Evolutionary conservation across 352 stramenopile species (phyloP).

Genomic region (Phytophthora multivora): DNA sequence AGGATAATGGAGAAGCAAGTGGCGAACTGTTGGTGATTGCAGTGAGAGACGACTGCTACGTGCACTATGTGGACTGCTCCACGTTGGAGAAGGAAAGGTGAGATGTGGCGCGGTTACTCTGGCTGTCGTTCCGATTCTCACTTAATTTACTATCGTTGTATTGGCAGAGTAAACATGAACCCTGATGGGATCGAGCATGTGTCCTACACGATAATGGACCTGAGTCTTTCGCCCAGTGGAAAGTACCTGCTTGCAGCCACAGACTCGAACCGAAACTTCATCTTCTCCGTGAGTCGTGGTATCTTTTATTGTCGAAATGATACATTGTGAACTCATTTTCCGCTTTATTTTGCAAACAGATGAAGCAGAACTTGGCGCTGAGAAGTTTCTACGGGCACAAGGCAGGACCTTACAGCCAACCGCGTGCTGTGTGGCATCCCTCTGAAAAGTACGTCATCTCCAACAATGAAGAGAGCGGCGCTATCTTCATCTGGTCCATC

Average conservation of each 20-base stretch:
- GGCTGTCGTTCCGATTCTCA: neutral
- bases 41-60: slow-evolving; percentile 83
- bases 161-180: slow-evolving; percentile 84
- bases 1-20: neutral
- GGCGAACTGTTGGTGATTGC: slow-evolving; percentile 63
- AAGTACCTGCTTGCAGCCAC: slow-evolving; percentile 85
- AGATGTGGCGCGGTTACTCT: neutral
- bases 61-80: slow-evolving; percentile 81
- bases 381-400: slow-evolving; percentile 88
- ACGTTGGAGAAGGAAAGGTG: slow-evolving; percentile 85
- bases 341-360: slow-evolving; percentile 23
- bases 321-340: too few species aligned
- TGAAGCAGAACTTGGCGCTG: slow-evolving; percentile 66
- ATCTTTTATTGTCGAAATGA: too few species aligned
- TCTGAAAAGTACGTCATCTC: slow-evolving; percentile 87
- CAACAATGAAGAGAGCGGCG: slow-evolving; percentile 75
- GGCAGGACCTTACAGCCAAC: slow-evolving; percentile 82
- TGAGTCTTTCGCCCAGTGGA: slow-evolving; percentile 68
- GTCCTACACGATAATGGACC: slow-evolving; percentile 88
- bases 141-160: slow-evolving; percentile 1
- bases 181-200: slow-evolving; percentile 85
- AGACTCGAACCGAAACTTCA: slow-evolving; percentile 83
- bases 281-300: slow-evolving; percentile 60
- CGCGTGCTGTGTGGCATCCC: slow-evolving; percentile 70
- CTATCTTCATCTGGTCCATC: slow-evolving; percentile 74